Evolutionary conservation across 2,329 filamentous ascomycete genomes (phyloP).

Genomic region (Magnaporthiopsis incrustans): DNA sequence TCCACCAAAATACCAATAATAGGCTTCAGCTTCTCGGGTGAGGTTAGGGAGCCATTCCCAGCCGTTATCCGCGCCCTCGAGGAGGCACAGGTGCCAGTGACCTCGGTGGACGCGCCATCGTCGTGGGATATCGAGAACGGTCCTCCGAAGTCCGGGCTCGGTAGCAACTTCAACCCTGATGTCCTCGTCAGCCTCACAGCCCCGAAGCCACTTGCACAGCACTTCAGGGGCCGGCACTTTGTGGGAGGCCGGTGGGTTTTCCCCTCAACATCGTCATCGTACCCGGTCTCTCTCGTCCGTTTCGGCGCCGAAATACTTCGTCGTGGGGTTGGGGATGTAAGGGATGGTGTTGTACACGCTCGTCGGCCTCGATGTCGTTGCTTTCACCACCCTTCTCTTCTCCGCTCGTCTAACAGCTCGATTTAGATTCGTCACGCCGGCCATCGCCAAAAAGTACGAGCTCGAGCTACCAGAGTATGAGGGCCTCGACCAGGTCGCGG

Average conservation of each 20-base stretch:
- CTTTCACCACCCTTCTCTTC: neutral
- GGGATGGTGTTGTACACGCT: no score
- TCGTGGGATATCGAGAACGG: slow-evolving; percentile 91
- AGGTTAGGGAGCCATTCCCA: slow-evolving; percentile 87
- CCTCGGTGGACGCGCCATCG: slow-evolving; percentile 86
- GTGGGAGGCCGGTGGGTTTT: slow-evolving; percentile 66
- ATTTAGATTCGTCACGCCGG: slow-evolving; percentile 65
- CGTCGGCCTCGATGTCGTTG: no score
- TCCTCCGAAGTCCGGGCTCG: slow-evolving; percentile 68
- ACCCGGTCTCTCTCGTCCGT: neutral
- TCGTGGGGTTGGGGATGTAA: no score
- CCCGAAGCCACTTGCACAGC: slow-evolving; percentile 80
- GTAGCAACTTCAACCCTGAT: slow-evolving; percentile 71
- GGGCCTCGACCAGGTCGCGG: slow-evolving; percentile 83
- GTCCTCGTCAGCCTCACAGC: slow-evolving; percentile 84
- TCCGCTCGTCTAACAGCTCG: neutral
- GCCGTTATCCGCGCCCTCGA: slow-evolving; percentile 71
- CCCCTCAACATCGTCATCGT: slow-evolving; percentile 4
- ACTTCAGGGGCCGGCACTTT: slow-evolving; percentile 84
- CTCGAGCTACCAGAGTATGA: slow-evolving; percentile 76
- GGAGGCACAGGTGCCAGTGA: slow-evolving; percentile 65
- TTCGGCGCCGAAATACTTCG: no score
- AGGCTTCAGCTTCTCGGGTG: slow-evolving; percentile 88
- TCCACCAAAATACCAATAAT: neutral
- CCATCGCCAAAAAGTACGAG: slow-evolving; percentile 76